Base-by-base conservation (phyloP, 1,139 yeast genomes). In the Lodderomyces theae region DNA sequence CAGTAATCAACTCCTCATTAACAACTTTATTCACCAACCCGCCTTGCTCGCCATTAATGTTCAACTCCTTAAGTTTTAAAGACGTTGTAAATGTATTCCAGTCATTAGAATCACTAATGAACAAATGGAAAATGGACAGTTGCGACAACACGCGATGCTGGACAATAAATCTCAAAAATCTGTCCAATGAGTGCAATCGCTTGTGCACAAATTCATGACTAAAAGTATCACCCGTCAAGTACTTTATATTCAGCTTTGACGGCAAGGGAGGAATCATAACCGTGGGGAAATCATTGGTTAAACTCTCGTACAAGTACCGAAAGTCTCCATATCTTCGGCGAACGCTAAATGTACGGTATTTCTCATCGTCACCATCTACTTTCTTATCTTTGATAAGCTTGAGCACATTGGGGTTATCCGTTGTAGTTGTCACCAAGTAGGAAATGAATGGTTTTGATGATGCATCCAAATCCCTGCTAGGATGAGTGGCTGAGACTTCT, bases 221-320 rank as follows among this genome's bases (percentile, higher is more conserved):
- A 57, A 87, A 87, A 15, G 96, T 74, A 54, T 92, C 97, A n/a
- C 98, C 98, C 33, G 95, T 89, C 42, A 92, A 72, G 59, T 92
- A 92, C 60, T 92, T 96, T 52, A 90, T 71, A 46, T 95, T 79
- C 68, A 86, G 87, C 63, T 89, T 90, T 47, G 94, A 95, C 0
- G 98, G 98, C 42, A 92, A 69, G 9, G 98, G 97, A 1, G 98
- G 98, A 0, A 92, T 80, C 28, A 92, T 79, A 43, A 86, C 74
- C 2, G 94, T 86, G 0, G 97, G 96, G 56, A 73, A 86, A 57
- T 89, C 97, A 52, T 79, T 82, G 37, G 71, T 60, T 41, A 92
- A 69, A 46, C 88, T 80, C 46, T 83, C 86, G 59, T 84, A 86
- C 33, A 92, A 72, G 50, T 83, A 80, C 43, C 84, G 76, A 61